These are phyloP conservation scores for Lupinus albus DNA, from an alignment of 306 rosid genomes.

Conservation along the genomic window DNA sequence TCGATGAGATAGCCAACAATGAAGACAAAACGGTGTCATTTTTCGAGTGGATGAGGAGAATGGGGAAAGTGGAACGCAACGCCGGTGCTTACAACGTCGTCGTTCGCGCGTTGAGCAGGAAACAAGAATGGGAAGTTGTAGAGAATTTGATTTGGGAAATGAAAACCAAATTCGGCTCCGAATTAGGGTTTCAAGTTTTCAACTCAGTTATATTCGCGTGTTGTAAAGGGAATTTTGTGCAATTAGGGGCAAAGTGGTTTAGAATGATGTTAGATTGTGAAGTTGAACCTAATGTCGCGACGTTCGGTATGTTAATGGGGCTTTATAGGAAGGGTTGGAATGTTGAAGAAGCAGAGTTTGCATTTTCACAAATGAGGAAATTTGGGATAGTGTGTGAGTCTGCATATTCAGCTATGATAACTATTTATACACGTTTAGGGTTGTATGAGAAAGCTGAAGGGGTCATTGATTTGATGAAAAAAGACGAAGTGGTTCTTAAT, in stretches of 20 bases:
- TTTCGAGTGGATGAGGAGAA: constrained; percentile 71
- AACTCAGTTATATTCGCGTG: constrained; percentile 71
- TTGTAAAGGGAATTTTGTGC: constrained; percentile 51
- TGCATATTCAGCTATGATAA: constrained; percentile 78
- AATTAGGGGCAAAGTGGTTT: constrained; percentile 68
- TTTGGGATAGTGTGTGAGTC: constrained; percentile 60
- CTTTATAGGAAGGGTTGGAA: constrained; percentile 70
- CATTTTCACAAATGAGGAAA: constrained; percentile 62
- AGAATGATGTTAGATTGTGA: constrained; percentile 60
- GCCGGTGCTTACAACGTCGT: constrained; percentile 55
- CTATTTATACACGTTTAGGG: constrained; percentile 66
- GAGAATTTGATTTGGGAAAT: constrained; percentile 58
- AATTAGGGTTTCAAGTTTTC: constrained; percentile 61
- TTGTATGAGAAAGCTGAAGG: constrained; percentile 69
- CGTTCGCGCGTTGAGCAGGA: constrained; percentile 59
- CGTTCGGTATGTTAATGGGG: constrained; percentile 81
- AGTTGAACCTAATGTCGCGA: constrained; percentile 68
- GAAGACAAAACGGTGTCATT: constrained; percentile 58
- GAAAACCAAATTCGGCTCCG: constrained; percentile 47
- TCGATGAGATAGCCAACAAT: constrained; percentile 45
- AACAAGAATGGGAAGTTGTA: constrained; percentile 65
- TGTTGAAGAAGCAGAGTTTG: constrained; percentile 75
- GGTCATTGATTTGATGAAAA: constrained; percentile 57
- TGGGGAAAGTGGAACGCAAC: constrained; percentile 62
- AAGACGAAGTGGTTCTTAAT: constrained; percentile 52